Conservation (phyloP, 495 filamentous ascomycete genomes). For the Chaetomium tenue region DNA sequence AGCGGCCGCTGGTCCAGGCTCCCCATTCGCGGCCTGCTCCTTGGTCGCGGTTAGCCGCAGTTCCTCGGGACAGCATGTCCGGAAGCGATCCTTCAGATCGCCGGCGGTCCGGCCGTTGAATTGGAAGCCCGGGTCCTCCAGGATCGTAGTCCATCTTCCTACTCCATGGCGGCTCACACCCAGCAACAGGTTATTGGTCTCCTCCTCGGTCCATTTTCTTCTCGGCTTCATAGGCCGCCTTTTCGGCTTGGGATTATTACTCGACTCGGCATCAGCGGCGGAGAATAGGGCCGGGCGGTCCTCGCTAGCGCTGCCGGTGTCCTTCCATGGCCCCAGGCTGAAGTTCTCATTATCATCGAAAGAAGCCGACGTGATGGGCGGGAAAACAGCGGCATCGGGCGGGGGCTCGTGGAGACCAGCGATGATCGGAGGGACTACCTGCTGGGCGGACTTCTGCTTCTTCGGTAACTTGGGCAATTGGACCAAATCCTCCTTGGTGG, state of each 20-base stretch:
- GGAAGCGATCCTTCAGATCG: constrained; percentile 84
- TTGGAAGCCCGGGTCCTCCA: constrained; percentile 67
- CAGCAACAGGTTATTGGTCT: constrained; percentile 71
- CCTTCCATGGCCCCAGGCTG: constrained; percentile 26
- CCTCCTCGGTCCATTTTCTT: constrained; percentile 78
- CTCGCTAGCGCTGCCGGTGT: constrained; percentile 27
- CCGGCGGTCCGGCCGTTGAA: constrained; percentile 76
- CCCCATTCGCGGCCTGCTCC: constrained; percentile 21
- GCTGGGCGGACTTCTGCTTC: constrained; percentile 53
- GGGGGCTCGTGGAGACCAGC: constrained; percentile 75
- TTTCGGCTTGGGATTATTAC: constrained; percentile 38
- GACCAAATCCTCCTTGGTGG: constrained; percentile 53
- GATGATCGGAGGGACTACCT: constrained; percentile 60
- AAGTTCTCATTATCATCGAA: constrained; percentile 42
- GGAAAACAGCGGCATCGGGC: constrained; percentile 68
- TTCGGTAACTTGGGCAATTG: constrained; percentile 58
- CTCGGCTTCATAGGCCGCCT: constrained; percentile 47
- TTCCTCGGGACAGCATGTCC: constrained; percentile 69
- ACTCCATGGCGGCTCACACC: constrained; percentile 81
- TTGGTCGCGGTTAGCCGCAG: constrained; percentile 41
- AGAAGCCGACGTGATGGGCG: constrained; percentile 61
- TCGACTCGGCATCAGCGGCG: constrained; percentile 23
- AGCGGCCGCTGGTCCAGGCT: not conserved
- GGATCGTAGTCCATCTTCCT: constrained; percentile 82
- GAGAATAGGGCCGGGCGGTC: constrained; percentile 32